Evolutionary conservation across 352 stramenopile species (phyloP), one percentile per base, ranked within the genome.

Genomic region (Halophytophthora batemanensis): DNA sequence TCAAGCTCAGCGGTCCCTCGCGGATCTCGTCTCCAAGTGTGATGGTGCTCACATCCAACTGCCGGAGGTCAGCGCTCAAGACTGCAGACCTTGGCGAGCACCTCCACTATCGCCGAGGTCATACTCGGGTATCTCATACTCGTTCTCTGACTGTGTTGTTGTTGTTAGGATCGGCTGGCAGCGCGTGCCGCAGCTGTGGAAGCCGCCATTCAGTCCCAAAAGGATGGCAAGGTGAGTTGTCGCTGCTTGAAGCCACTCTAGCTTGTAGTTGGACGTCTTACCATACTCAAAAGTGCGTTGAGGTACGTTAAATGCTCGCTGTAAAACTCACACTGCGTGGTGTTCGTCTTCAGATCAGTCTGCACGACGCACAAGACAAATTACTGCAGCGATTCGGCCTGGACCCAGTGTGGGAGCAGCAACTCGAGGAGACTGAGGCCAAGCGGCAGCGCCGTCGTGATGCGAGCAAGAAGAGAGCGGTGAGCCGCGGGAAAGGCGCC

Each of bases 41-140:
- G 62, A 86, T n/a, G 71, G 66, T 22, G 59, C 58, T 2, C 77
- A 87, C 52, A 69, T 90, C 1, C 56, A 79, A 23, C 65, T 90
- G 0, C 75, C 80, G 4, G 31, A 74, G 56, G 71, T 82, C 56
- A 33, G 45, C 33, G 43, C 15, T 21, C 4, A 8, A 13, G 33
- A 38, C 10, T 4, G 10, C 33, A 38, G 15, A 14, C 15, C 10
- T 6, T 13, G 10, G 10, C 15, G 33, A 13, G 3, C 33, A 14
- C 33, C 15, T 38, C 33, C 3, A 17, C 33, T 31, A 47, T 31
- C 43, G 45, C 19, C 18, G 12, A 35, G 22, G 18, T n/a, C 6
- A 38, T 38, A 22, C 25, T 53, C 2, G 4, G 7, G 6, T 17
- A 36, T 41, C 6, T 21, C 10, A 5, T 17, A 14, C 10, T 35